Evolutionary conservation across 148 eudicot genomes (phyloP).

Genomic region (Bassia scoparia): DNA sequence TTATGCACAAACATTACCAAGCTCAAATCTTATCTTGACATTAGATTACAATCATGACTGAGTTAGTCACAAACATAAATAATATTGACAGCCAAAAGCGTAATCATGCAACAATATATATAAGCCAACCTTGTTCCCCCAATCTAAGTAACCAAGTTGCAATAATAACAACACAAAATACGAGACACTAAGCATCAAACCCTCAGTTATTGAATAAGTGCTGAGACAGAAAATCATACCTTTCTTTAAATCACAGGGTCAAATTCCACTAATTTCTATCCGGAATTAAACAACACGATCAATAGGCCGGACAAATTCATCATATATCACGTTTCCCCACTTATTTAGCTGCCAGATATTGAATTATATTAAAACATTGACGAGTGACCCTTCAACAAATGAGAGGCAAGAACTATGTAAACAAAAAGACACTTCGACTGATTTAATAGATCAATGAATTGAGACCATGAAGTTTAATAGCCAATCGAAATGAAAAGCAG

Average conservation of each 20-base stretch:
- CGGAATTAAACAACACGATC: slow-evolving; percentile 95
- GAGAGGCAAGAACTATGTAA: not conserved
- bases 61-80: not conserved
- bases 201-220: not conserved
- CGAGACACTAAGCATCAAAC: not conserved
- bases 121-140: not conserved
- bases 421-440: not conserved
- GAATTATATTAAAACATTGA: slow-evolving; percentile 36
- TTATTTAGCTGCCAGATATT: slow-evolving; percentile 69
- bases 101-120: not conserved
- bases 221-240: slow-evolving; percentile 35
- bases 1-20: not conserved
- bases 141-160: not conserved
- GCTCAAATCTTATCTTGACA: not conserved
- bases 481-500: not conserved
- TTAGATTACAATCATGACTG: not conserved
- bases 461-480: not conserved
- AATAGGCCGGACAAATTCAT: slow-evolving; percentile 83
- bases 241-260: slow-evolving; percentile 78
- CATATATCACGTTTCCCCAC: slow-evolving; percentile 93
- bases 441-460: not conserved
- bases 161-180: not conserved
- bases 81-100: not conserved
- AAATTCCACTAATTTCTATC: slow-evolving; percentile 88
- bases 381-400: slow-evolving; percentile 4